Evolutionary conservation across 2,329 filamentous ascomycete species (phyloP).

Genomic region (Cordyceps farinosa): DNA sequence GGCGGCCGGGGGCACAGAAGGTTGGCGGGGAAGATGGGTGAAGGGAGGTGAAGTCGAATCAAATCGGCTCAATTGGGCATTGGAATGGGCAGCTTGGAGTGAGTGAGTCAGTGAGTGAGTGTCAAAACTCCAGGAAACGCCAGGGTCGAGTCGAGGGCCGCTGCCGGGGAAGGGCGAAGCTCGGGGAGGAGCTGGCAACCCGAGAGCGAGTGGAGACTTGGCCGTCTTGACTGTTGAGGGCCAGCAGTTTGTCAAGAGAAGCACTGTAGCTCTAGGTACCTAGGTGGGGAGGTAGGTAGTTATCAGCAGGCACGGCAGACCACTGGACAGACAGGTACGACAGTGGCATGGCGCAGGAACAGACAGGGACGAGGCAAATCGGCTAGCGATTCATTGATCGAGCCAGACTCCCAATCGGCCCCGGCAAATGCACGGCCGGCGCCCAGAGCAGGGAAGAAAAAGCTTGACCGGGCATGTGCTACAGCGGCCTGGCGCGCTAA

Average conservation of each 20-base stretch:
- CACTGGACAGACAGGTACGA: no score
- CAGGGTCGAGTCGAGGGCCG: background rate
- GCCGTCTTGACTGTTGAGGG: background rate
- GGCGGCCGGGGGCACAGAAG: background rate
- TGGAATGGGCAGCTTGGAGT: background rate
- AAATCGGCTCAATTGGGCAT: background rate
- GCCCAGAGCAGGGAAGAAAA: background rate
- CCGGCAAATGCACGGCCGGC: background rate
- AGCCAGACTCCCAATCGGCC: background rate
- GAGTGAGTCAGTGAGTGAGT: background rate
- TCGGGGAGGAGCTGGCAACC: background rate
- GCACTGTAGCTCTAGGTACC: no score
- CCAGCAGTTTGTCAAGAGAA: background rate
- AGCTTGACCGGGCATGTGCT: constrained; percentile 4
- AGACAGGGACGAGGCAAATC: background rate
- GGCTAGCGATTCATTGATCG: background rate
- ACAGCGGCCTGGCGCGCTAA: background rate
- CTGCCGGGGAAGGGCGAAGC: background rate
- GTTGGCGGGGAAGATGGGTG: background rate
- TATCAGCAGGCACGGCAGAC: no score
- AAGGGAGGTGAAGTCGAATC: background rate
- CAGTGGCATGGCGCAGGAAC: background rate
- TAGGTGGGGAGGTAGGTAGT: no score
- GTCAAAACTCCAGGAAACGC: background rate
- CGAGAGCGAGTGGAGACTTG: background rate